phyloP scores from a whole-genome alignment of 306 rosid species.

The Pterocarpus santalinus region DNA sequence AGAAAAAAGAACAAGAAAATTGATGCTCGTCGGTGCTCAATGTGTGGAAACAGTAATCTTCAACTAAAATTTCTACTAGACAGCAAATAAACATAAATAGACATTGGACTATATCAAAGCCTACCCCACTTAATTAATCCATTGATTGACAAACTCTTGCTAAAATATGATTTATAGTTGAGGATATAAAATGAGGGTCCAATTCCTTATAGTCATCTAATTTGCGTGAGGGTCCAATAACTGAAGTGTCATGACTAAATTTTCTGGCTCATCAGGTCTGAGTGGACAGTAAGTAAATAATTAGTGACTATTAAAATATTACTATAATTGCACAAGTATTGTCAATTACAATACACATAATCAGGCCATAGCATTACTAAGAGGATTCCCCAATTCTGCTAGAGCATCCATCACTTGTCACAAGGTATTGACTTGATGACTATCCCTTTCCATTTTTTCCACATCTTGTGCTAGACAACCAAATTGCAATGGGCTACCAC shows the following conservation, averaged over 20 bases:
- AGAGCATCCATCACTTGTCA: slow-evolving; percentile 40
- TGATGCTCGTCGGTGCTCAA: slow-evolving; percentile 42
- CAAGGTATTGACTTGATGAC: slow-evolving; percentile 40
- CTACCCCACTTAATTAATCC: slow-evolving; percentile 2
- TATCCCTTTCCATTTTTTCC: slow-evolving; percentile 51
- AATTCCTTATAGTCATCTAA: not conserved
- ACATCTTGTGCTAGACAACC: slow-evolving; percentile 47
- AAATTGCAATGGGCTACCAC: slow-evolving; percentile 48
- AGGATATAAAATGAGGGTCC: slow-evolving; percentile 2
- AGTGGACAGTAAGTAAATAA: slow-evolving; percentile 2
- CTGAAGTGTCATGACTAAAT: not conserved
- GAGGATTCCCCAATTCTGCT: slow-evolving; percentile 43
- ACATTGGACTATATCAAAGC: slow-evolving; percentile 24
- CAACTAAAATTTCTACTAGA: not conserved
- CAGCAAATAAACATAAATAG: not conserved
- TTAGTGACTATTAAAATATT: slow-evolving; percentile 3
- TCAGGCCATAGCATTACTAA: slow-evolving; percentile 34
- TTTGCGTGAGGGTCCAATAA: not conserved
- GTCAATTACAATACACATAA: slow-evolving; percentile 24
- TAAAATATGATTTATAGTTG: not conserved
- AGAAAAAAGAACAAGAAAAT: slow-evolving; percentile 27
- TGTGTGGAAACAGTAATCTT: slow-evolving; percentile 29
- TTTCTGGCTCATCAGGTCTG: not conserved
- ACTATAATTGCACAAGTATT: not conserved
- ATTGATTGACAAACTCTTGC: slow-evolving; percentile 24